Conservation (phyloP, 805 yeast species). For the Groenewaldozyma tartarivorans region DNA sequence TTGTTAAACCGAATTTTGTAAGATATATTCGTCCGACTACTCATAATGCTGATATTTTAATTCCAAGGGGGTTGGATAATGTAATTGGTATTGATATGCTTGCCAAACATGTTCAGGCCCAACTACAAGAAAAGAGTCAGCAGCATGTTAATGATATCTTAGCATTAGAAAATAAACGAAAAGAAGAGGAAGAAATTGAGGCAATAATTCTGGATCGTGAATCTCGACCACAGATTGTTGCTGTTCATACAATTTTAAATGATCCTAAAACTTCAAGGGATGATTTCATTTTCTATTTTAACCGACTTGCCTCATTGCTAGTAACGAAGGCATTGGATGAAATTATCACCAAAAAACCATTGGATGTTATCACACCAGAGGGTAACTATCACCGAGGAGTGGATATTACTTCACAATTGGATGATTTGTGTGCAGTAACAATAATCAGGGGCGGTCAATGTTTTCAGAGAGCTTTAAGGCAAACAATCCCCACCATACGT, state of each 20-base stretch:
- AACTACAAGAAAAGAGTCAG: constrained; percentile 52
- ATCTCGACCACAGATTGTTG: constrained; percentile 54
- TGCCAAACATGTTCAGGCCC: constrained; percentile 69
- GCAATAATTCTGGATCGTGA: background rate
- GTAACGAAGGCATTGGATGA: constrained; percentile 61
- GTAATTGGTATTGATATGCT: constrained; percentile 67
- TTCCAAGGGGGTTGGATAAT: constrained; percentile 89
- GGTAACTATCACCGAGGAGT: constrained; percentile 15
- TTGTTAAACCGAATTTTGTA: constrained; percentile 89
- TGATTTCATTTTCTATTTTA: constrained; percentile 80
- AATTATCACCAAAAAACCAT: constrained; percentile 6
- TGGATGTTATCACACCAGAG: constrained; percentile 35
- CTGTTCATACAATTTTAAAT: constrained; percentile 62
- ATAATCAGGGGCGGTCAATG: constrained; percentile 90
- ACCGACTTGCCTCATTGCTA: constrained; percentile 65
- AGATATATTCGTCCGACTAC: constrained; percentile 65
- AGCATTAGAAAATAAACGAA: constrained; percentile 38
- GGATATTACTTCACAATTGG: constrained; percentile 27
- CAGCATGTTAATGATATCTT: constrained; percentile 59
- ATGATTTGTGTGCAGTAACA: constrained; percentile 60
- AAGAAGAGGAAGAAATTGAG: constrained; percentile 21
- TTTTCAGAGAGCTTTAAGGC: constrained; percentile 68
- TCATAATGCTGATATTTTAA: constrained; percentile 71
- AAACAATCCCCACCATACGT: constrained; percentile 59
- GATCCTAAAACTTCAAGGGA: constrained; percentile 47